A percentile compares a stretch with the other conserved stretches of the same genome.
Conservation (phyloP, 352 stramenopile species). For the Phytophthora foliorum region DNA sequence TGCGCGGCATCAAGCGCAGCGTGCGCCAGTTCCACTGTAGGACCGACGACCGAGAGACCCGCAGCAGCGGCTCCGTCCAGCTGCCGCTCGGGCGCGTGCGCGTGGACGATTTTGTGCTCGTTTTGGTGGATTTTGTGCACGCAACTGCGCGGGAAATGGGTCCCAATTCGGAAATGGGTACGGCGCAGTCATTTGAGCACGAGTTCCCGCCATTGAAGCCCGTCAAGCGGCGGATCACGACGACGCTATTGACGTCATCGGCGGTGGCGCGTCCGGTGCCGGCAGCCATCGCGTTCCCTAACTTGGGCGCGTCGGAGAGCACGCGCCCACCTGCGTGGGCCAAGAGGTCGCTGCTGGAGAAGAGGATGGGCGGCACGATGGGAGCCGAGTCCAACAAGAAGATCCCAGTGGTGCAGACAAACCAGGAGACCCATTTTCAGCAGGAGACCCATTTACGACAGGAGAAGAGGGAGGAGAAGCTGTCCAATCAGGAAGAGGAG, state of each 20-base stretch:
- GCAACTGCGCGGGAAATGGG: conserved; percentile 20
- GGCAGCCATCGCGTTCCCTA: conserved; percentile 42
- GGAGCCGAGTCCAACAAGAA: conserved; percentile 11
- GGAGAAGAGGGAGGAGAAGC: background rate
- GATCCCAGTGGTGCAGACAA: conserved; percentile 7
- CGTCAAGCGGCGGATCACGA: conserved; percentile 58
- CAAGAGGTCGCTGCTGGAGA: conserved; percentile 60
- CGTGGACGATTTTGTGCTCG: conserved; percentile 39
- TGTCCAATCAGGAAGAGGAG: conserved; percentile 18
- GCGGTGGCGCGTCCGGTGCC: conserved; percentile 39
- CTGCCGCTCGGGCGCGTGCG: conserved; percentile 36
- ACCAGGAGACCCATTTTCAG: no score
- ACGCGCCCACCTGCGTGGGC: conserved; percentile 39
- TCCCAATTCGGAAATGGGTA: background rate
- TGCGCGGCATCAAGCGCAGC: conserved; percentile 9
- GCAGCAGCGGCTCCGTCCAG: conserved; percentile 9
- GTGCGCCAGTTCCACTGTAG: conserved; percentile 23
- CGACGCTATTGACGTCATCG: conserved; percentile 46
- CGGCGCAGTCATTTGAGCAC: conserved; percentile 29
- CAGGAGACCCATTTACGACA: conserved; percentile 20
- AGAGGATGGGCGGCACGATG: conserved; percentile 39
- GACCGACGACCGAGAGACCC: background rate
- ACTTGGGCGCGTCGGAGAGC: conserved; percentile 21
- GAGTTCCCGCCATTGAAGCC: conserved; percentile 57
- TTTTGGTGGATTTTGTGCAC: conserved; percentile 40